Evolutionary conservation across 768 basidiomycete genomes (phyloP), one percentile per base, ranked within the genome.

Genomic region (Polyporus arcularius): DNA sequence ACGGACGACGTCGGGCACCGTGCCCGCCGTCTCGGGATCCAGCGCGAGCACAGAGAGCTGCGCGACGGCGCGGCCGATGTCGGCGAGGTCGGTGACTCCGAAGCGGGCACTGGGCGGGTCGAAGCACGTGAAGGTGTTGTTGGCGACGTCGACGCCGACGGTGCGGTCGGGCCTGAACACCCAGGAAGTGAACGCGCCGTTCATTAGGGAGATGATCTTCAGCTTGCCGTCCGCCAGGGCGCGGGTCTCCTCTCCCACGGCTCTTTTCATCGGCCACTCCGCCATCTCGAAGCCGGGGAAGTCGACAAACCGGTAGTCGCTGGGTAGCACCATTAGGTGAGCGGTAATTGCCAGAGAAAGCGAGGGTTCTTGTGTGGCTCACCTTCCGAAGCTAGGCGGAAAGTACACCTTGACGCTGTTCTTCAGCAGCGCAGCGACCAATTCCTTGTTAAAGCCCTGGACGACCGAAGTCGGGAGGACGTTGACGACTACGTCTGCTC

Each of bases 401-500:
- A 68, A 66, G 50, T 66, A 66, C 39, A 63, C 67, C 57, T 61
- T 62, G 7, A 57, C 63, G 38, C 53, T 55, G 57, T 42, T 60
- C 35, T 40, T 39, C 0, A 51, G 45, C 2, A 42, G 56, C 9
- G 57, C 62, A 1, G 58, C 51, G 18, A 60, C 32, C 42, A 65
- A 18, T 2, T 39, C 61, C 46, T 67, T 50, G 18, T 52, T 55
- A 31, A 42, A 39, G 12, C 35, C 62, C 14, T 9, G 26, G 28
- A 57, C 28, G 11, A 35, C 38, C 0, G 21, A 30, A 10, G 42
- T 35, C 9, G 50, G 49, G 35, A 65, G 35, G 4, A 61, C 59
- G 52, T 63, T 68, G 14, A 70, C 63, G 40, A 71, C 51, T 30
- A 68, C 65, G 50, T 70, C 67, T 6, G 62, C 64, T 5, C 64